Conservation (phyloP, 345 rosid genomes). For the Syzygium aromaticum region DNA sequence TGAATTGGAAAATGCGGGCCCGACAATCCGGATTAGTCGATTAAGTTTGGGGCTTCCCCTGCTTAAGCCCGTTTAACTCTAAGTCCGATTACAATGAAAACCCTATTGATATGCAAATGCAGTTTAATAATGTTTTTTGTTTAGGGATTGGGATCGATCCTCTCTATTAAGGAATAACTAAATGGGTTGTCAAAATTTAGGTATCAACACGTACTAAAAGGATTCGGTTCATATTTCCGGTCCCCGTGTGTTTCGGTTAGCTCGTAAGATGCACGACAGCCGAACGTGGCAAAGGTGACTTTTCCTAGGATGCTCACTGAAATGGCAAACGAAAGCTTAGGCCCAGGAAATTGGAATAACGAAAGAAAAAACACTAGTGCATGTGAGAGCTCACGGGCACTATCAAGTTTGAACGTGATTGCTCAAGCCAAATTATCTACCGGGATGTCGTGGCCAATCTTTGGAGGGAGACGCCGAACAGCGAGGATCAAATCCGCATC, state of each 20-base stretch:
- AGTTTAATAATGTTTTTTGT: too few species aligned
- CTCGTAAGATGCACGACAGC: neutral
- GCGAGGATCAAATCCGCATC: neutral
- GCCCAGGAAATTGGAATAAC: neutral
- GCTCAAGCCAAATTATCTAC: neutral
- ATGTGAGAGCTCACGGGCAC: neutral
- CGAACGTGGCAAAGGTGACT: neutral
- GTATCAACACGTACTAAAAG: neutral
- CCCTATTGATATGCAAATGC: too few species aligned
- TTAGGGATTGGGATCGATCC: too few species aligned
- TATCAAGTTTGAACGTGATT: neutral
- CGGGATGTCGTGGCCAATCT: neutral
- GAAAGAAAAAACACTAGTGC: neutral
- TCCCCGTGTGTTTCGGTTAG: neutral
- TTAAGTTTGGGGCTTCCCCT: too few species aligned
- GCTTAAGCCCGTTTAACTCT: too few species aligned
- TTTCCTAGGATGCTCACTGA: neutral
- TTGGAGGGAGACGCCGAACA: neutral
- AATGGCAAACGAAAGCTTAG: neutral
- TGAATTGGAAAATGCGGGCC: too few species aligned
- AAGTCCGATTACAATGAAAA: too few species aligned
- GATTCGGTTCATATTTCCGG: neutral
- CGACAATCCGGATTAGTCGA: too few species aligned
- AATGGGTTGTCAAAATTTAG: too few species aligned
- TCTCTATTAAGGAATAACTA: too few species aligned